Conservation (phyloP, 2,329 filamentous ascomycete species). For the Colletotrichum godetiae region DNA sequence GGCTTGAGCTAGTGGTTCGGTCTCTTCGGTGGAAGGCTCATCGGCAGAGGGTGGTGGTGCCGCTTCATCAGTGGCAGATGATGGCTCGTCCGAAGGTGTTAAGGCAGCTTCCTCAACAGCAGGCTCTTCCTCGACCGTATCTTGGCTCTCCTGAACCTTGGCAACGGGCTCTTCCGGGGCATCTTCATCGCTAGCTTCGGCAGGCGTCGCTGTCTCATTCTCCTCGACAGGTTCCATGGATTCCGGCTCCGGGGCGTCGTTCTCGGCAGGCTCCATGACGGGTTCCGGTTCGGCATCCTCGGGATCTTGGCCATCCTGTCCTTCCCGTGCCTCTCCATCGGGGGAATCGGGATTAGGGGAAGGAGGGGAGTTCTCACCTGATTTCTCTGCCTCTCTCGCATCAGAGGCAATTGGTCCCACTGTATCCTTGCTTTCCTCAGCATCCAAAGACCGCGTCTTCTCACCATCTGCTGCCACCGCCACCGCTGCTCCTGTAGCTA, state of each 20-base stretch:
- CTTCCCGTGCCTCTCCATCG: conserved; percentile 36
- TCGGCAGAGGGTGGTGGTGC: not conserved
- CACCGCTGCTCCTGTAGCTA: not conserved
- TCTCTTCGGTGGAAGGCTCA: not conserved
- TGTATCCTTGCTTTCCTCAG: conserved; percentile 36
- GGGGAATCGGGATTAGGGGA: conserved; percentile 42
- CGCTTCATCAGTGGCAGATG: not conserved
- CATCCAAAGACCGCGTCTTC: conserved; percentile 25
- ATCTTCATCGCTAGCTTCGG: conserved; percentile 11
- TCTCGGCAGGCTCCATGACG: conserved; percentile 29
- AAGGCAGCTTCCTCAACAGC: conserved; percentile 24
- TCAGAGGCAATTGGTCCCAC: conserved; percentile 34
- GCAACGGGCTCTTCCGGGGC: conserved; percentile 1
- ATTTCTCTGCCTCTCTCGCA: conserved; percentile 28
- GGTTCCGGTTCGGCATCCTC: not conserved
- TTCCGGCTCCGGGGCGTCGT: conserved; percentile 14
- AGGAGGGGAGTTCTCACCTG: conserved; percentile 45
- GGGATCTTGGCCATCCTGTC: conserved; percentile 19
- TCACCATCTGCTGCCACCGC: conserved; percentile 8
- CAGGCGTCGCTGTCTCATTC: not conserved
- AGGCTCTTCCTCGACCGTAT: not conserved
- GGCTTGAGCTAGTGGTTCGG: not conserved
- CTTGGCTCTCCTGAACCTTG: not conserved
- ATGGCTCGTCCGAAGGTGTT: not conserved
- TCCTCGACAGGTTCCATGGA: not conserved